Evolutionary conservation across 305 asterid genomes (phyloP).

Genomic region (Fraxinus paxiana): DNA sequence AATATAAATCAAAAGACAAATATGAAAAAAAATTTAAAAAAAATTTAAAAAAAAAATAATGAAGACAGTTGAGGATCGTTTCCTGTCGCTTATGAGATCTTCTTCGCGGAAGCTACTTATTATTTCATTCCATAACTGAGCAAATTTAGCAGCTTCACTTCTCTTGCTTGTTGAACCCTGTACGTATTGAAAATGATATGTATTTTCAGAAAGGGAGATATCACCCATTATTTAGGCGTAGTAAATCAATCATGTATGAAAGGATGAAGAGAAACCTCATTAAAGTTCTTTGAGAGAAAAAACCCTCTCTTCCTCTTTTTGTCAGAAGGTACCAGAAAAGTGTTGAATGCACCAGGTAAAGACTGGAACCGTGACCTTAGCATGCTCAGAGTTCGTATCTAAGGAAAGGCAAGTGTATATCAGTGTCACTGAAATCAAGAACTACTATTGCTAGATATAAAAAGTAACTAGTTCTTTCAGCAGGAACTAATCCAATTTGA

Average conservation of each 20-base stretch:
- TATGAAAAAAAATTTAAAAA: not conserved
- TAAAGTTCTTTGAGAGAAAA: constrained; percentile 58
- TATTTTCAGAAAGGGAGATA: constrained; percentile 12
- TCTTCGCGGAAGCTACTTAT: constrained; percentile 95
- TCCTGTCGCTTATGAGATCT: constrained; percentile 95
- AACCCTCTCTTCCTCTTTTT: constrained; percentile 66
- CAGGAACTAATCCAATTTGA: constrained; percentile 5
- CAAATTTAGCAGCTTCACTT: constrained; percentile 95
- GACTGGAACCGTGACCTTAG: constrained; percentile 94
- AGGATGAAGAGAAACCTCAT: constrained; percentile 53
- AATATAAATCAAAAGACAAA: not conserved
- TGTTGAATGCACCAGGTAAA: constrained; percentile 93
- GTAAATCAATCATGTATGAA: constrained; percentile 21
- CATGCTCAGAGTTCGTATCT: constrained; percentile 98
- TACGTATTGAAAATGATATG: constrained; percentile 18
- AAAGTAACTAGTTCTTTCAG: not conserved
- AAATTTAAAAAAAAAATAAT: constrained; percentile 1
- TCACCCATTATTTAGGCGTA: constrained; percentile 16
- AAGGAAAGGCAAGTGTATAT: constrained; percentile 29
- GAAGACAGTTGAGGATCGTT: constrained; percentile 31
- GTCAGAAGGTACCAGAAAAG: constrained; percentile 78
- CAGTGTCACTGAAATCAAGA: constrained; percentile 19
- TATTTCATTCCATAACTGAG: constrained; percentile 96
- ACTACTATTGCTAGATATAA: constrained; percentile 6
- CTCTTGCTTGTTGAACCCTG: constrained; percentile 72